Percentiles rank a stretch among this genome's conserved stretches.
Conservation (phyloP, 208 protist species). For the Crithidia thermophila region DNA sequence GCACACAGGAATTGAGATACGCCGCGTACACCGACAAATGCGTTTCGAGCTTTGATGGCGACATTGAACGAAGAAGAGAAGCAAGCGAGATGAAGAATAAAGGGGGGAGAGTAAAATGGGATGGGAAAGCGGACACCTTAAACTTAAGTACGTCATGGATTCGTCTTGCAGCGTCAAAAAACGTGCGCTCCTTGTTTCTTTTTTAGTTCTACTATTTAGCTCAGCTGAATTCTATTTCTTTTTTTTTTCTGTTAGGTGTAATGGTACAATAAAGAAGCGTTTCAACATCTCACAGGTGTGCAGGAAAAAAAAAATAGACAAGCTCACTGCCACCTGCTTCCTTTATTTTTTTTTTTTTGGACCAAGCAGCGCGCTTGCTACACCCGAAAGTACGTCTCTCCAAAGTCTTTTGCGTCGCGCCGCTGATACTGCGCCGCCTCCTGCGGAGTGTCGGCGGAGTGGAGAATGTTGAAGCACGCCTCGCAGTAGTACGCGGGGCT, state of each 20-base stretch:
- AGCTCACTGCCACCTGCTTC: constrained; percentile 24
- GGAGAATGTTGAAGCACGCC: constrained; percentile 72
- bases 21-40: too few species aligned
- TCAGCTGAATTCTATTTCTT: too few species aligned
- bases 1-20: too few species aligned
- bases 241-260: too few species aligned
- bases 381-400: constrained; percentile 47
- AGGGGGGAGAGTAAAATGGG: not conserved
- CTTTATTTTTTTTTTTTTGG: constrained; percentile 22
- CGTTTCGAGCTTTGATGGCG: too few species aligned
- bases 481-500: constrained; percentile 65
- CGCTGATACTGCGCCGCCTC: constrained; percentile 49
- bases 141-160: too few species aligned
- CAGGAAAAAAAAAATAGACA: not conserved
- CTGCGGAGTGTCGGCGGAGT: constrained; percentile 49
- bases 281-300: too few species aligned
- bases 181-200: too few species aligned
- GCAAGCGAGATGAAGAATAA: not conserved
- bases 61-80: constrained; percentile 1
- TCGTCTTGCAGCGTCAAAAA: too few species aligned
- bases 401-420: constrained; percentile 26
- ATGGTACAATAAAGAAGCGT: too few species aligned
- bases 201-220: too few species aligned
- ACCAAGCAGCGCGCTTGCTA: constrained; percentile 3
- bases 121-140: too few species aligned